These are phyloP conservation scores for Aspergillus versicolor DNA, from an alignment of 2,329 filamentous ascomycete species.

Conservation along the genomic window DNA sequence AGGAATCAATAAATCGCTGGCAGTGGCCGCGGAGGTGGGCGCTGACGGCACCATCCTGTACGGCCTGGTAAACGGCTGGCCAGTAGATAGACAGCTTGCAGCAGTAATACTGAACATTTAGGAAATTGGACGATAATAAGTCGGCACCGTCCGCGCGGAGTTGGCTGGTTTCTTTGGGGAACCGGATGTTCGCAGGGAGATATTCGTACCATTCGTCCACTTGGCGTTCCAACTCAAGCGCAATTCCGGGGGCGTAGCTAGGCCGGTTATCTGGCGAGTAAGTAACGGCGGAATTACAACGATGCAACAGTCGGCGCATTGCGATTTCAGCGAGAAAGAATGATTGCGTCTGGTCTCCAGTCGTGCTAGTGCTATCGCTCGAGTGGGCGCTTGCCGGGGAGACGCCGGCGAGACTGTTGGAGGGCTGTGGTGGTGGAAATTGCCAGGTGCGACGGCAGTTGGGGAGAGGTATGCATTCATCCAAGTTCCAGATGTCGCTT, in stretches of 20 bases:
- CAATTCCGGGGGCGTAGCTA: slow-evolving; percentile 27
- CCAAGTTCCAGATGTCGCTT: slow-evolving; percentile 28
- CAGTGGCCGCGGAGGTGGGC: slow-evolving; percentile 13
- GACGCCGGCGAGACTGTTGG: neutral
- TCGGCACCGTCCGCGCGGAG: neutral
- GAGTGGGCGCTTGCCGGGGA: neutral
- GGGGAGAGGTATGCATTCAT: slow-evolving; percentile 27
- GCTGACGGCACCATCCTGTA: slow-evolving; percentile 13
- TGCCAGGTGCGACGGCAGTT: slow-evolving; percentile 24
- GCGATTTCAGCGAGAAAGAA: slow-evolving; percentile 37
- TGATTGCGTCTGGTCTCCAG: slow-evolving; percentile 10
- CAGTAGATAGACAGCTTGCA: slow-evolving; percentile 32
- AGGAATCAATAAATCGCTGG: slow-evolving; percentile 19
- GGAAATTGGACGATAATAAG: slow-evolving; percentile 14
- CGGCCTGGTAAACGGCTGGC: slow-evolving; percentile 26
- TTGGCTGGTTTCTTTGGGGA: too few species aligned
- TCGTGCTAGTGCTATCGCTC: neutral
- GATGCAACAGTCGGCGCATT: slow-evolving; percentile 34
- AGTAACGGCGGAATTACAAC: slow-evolving; percentile 27
- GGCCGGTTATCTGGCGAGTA: slow-evolving; percentile 11
- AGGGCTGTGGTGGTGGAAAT: slow-evolving; percentile 14
- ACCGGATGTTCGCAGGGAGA: slow-evolving; percentile 16
- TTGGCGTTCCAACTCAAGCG: slow-evolving; percentile 29
- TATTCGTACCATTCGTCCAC: slow-evolving; percentile 32
- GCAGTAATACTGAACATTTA: slow-evolving; percentile 29